phyloP scores from a whole-genome alignment of 768 basidiomycete species.

The Panus rudis region DNA sequence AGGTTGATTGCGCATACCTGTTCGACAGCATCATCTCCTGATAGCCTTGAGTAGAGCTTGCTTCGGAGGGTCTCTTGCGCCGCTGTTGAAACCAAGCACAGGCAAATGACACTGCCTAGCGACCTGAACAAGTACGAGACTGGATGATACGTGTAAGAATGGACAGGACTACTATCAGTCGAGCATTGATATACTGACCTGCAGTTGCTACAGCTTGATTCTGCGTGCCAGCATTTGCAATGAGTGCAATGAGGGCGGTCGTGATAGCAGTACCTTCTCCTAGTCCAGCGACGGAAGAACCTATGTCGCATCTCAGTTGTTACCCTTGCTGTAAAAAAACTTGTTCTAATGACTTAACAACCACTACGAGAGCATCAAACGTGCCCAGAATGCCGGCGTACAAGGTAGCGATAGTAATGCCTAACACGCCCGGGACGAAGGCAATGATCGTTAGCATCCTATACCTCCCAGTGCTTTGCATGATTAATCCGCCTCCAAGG shows the following conservation, averaged over 20 bases:
- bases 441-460: slow-evolving; percentile 46
- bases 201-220: slow-evolving; percentile 65
- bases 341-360: too few species aligned
- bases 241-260: slow-evolving; percentile 51
- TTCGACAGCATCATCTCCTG: slow-evolving; percentile 36
- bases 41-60: slow-evolving; percentile 34
- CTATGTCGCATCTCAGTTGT: too few species aligned
- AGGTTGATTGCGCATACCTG: slow-evolving; percentile 37
- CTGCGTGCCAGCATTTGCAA: slow-evolving; percentile 52
- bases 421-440: too few species aligned
- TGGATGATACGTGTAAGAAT: slow-evolving; percentile 21
- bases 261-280: slow-evolving; percentile 49
- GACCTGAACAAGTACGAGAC: slow-evolving; percentile 65
- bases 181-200: slow-evolving; percentile 26
- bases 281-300: too few species aligned
- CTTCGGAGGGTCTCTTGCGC: slow-evolving; percentile 44
- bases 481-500: slow-evolving; percentile 42
- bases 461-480: slow-evolving; percentile 54
- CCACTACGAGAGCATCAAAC: too few species aligned
- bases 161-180: not conserved
- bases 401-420: too few species aligned
- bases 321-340: too few species aligned
- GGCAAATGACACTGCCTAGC: slow-evolving; percentile 48
- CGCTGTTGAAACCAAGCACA: slow-evolving; percentile 52
- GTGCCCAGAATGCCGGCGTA: too few species aligned